phyloP scores from a whole-genome alignment of 2,329 filamentous ascomycete genomes.

The Lachnellula hyalina region DNA sequence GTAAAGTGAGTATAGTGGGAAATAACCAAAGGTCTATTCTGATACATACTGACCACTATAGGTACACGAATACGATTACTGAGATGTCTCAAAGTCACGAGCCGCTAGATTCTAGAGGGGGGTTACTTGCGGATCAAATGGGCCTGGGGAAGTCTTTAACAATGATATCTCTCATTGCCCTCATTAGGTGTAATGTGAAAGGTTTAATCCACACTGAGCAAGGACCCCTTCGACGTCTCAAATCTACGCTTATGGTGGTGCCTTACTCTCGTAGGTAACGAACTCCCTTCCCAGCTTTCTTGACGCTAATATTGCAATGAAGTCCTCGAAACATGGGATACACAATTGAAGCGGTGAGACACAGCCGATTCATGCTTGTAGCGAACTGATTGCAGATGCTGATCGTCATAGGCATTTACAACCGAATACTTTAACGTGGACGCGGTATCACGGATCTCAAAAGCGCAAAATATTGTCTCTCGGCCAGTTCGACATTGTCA shows the following conservation, averaged over 20 bases:
- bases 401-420: conserved; percentile 30
- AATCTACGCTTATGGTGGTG: conserved; percentile 40
- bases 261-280: conserved; percentile 35
- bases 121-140: conserved; percentile 51
- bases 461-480: conserved; percentile 26
- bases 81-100: conserved; percentile 52
- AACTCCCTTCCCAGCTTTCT: background rate
- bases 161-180: conserved; percentile 39
- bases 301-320: background rate
- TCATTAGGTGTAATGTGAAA: conserved; percentile 8
- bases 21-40: conserved; percentile 20
- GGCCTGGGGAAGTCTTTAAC: conserved; percentile 50
- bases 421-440: conserved; percentile 22
- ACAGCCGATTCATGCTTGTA: background rate
- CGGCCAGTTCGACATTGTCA: conserved; percentile 36
- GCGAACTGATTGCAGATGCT: too few species aligned
- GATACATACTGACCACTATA: conserved; percentile 34
- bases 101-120: conserved; percentile 59
- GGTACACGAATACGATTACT: conserved; percentile 78
- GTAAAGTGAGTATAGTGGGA: conserved; percentile 25
- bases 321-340: conserved; percentile 36
- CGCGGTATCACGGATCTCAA: conserved; percentile 36
- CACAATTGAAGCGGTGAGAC: conserved; percentile 24
- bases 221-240: conserved; percentile 18
- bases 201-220: conserved; percentile 2